Evolutionary conservation across 164 flowering plant genomes (phyloP).

Genomic region (Macadamia tetraphylla): DNA sequence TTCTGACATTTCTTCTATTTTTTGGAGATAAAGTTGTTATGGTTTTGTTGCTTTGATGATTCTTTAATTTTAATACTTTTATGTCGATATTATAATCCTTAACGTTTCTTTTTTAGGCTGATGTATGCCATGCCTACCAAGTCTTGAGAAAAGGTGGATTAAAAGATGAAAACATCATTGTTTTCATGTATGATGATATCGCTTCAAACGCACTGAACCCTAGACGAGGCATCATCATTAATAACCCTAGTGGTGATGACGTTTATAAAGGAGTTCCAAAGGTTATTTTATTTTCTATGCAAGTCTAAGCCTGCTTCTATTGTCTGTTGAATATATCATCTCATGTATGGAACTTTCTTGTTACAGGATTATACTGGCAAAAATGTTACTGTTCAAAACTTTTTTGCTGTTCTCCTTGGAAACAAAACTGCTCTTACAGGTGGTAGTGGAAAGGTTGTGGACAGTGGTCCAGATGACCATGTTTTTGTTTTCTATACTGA

Average conservation of each 20-base stretch:
- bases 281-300: slow-evolving; percentile 32
- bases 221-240: slow-evolving; percentile 71
- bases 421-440: slow-evolving; percentile 70
- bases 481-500: slow-evolving; percentile 73
- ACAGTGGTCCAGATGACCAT: slow-evolving; percentile 77
- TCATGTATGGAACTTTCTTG: slow-evolving; percentile 3
- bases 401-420: slow-evolving; percentile 76
- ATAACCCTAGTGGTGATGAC: slow-evolving; percentile 68
- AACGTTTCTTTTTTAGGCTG: slow-evolving; percentile 39
- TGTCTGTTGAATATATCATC: neutral
- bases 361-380: slow-evolving; percentile 85
- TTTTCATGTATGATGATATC: slow-evolving; percentile 29
- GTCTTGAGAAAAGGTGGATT: slow-evolving; percentile 67
- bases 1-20: no score
- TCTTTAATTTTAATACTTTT: no score
- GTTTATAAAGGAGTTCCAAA: slow-evolving; percentile 83
- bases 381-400: slow-evolving; percentile 60
- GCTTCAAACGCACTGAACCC: slow-evolving; percentile 55
- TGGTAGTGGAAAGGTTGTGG: slow-evolving; percentile 84
- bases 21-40: no score
- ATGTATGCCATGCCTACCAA: slow-evolving; percentile 94
- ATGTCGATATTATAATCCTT: no score
- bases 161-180: slow-evolving; percentile 82
- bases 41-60: no score
- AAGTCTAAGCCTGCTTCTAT: neutral